A percentile compares a stretch with the other conserved stretches of the same genome.
Evolutionary conservation across 1,284 basidiomycete genomes (phyloP).

Genomic region (Cystobasidium sp.): DNA sequence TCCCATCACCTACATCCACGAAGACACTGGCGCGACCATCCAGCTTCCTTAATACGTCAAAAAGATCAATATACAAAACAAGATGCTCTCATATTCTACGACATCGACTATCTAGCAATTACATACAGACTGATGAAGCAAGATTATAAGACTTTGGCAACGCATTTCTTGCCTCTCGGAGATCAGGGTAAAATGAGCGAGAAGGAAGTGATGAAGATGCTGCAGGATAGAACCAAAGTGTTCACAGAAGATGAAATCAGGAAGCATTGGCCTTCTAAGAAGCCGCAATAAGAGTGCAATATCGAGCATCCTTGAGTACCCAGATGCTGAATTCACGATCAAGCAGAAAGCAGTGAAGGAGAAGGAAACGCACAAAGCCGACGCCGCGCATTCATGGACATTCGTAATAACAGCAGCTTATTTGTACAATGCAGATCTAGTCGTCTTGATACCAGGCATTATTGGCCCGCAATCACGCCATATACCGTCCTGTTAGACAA

Average conservation of each 20-base stretch:
- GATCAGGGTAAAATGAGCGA: constrained; percentile 22
- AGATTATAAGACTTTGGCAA: constrained; percentile 28
- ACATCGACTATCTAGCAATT: constrained; percentile 39
- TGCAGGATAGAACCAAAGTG: constrained; percentile 10
- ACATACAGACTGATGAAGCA: constrained; percentile 26
- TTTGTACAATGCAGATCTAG: too few species aligned
- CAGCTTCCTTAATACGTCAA: constrained; percentile 2
- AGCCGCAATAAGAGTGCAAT: neutral
- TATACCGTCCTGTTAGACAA: too few species aligned
- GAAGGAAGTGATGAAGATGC: constrained; percentile 15
- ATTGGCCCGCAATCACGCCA: too few species aligned
- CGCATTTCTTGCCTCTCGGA: constrained; percentile 26
- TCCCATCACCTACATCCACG: constrained; percentile 33
- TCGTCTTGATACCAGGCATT: too few species aligned
- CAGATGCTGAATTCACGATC: too few species aligned
- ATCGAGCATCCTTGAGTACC: too few species aligned
- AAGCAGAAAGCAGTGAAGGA: too few species aligned
- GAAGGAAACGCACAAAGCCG: too few species aligned
- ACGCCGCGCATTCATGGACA: too few species aligned
- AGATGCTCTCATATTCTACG: constrained; percentile 33
- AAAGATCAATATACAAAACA: constrained; percentile 25
- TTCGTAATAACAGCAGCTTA: too few species aligned
- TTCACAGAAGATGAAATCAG: constrained; percentile 36
- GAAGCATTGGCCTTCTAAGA: constrained; percentile 14
- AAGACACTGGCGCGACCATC: constrained; percentile 39